Evolutionary conservation across 108 stramenopile species (phyloP), one percentile per base, ranked within the genome.

Genomic region (Stephanodiscus triporus): DNA sequence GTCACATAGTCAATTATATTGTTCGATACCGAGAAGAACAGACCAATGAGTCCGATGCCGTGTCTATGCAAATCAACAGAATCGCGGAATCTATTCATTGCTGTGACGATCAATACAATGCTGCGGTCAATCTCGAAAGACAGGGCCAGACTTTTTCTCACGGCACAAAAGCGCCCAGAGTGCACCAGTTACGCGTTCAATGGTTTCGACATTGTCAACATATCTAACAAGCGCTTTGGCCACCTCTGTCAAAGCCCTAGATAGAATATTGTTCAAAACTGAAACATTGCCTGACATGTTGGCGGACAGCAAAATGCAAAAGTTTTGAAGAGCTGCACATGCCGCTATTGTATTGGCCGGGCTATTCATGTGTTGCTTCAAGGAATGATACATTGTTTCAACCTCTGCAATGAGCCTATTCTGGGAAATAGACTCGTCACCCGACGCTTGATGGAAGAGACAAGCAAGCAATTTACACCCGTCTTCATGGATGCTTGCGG

Each of bases 381-480:
- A 48, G 45, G 49, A 66, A 9, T 20, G 22, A 23, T 38, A 11
- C 11, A 48, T 54, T 7, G 54, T 14, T 58, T 77, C 77, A 17
- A 77, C 32, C n/a, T 55, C 55, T 65, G 43, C 30, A n/a, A 9
- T 27, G 19, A 48, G 37, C 43, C n/a, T 43, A 29, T 63, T 40
- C 8, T 58, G 38, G 17, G 36, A 20, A 32, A n/a, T n/a, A n/a
- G n/a, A 45, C 13, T 32, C 27, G 8, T n/a, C 5, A 61, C 40
- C 26, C 3, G 8, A 38, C 24, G 20, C 29, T 38, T 42, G 45
- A 57, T 64, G 57, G 55, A 58, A 71, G 2, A 78, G 26, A 48
- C 37, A 66, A 43, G 77, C 58, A 40, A 78, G 64, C 22, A 72
- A 37, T 49, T 71, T 78, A 38, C 56, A 67, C 55, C 70, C 77